phyloP scores from a whole-genome alignment of 2,329 filamentous ascomycete genomes.

The Diaporthe helianthi region DNA sequence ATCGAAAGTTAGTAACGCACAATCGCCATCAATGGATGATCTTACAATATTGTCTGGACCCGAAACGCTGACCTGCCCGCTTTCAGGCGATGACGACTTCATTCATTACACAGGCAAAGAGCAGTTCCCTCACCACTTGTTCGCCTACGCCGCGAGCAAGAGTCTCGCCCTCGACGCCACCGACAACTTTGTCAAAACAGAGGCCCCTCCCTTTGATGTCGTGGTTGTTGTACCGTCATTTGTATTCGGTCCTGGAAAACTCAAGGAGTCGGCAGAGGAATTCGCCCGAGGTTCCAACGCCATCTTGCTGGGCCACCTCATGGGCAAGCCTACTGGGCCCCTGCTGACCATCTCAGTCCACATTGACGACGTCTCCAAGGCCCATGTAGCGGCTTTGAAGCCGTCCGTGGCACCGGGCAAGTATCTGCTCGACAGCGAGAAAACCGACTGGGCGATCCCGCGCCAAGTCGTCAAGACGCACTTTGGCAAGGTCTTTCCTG shows the following conservation, averaged over 20 bases:
- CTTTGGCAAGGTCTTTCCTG: not conserved
- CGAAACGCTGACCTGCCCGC: constrained; percentile 59
- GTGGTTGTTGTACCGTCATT: not conserved
- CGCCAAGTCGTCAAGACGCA: not conserved
- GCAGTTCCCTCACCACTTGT: not conserved
- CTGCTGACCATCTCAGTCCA: not conserved
- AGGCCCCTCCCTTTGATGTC: not conserved
- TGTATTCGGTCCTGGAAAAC: not conserved
- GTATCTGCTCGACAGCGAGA: not conserved
- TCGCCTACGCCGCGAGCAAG: constrained; percentile 2
- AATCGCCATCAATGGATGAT: too few relatives aligned
- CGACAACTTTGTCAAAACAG: not conserved
- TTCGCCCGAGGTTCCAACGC: not conserved
- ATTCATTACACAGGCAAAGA: constrained; percentile 41
- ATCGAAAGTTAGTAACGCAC: not conserved
- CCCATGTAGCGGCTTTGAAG: not conserved
- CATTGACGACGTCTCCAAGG: not conserved
- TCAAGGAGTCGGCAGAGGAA: not conserved
- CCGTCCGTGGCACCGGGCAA: not conserved
- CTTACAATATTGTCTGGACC: constrained; percentile 51
- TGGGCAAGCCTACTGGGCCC: not conserved
- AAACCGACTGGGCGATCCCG: not conserved
- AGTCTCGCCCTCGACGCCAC: not conserved
- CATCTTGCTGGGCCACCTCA: not conserved
- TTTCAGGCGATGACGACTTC: constrained; percentile 48